Conservation (phyloP, 805 yeast species). For the Suhomyces emberorum region DNA sequence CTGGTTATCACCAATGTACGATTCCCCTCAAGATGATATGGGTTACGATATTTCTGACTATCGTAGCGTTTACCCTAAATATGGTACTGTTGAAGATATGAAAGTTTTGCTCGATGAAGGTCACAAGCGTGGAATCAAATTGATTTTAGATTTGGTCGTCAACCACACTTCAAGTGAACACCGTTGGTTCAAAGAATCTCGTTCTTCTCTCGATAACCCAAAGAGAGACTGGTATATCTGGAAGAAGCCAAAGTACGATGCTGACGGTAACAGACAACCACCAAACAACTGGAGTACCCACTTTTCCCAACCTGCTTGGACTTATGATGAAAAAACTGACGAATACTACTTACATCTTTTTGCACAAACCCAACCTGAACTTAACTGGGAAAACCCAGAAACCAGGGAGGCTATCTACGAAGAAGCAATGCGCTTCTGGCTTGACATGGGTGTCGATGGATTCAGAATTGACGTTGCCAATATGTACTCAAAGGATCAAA, state of each 20-base stretch:
- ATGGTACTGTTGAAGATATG: constrained; percentile 54
- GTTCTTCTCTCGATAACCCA: constrained; percentile 47
- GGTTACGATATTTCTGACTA: constrained; percentile 60
- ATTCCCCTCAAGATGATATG: constrained; percentile 60
- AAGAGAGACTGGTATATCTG: constrained; percentile 63
- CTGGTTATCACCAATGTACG: constrained; percentile 58
- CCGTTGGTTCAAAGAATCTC: constrained; percentile 55
- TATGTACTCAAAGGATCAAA: constrained; percentile 46
- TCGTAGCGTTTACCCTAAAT: constrained; percentile 47
- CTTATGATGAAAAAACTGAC: constrained; percentile 48
- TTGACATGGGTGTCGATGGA: constrained; percentile 54
- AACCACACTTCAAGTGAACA: constrained; percentile 57
- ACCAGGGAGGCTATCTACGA: constrained; percentile 40
- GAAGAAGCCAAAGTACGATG: constrained; percentile 47
- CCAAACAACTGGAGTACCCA: constrained; percentile 56
- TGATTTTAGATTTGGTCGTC: constrained; percentile 54
- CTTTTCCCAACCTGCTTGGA: constrained; percentile 57
- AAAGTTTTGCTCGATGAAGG: constrained; percentile 45
- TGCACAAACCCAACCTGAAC: constrained; percentile 54
- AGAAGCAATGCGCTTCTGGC: constrained; percentile 50
- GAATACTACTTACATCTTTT: constrained; percentile 55
- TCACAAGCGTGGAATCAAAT: constrained; percentile 48
- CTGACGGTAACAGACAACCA: constrained; percentile 47
- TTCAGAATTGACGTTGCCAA: constrained; percentile 58
- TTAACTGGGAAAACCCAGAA: constrained; percentile 56